Base-by-base conservation (phyloP, 1,284 basidiomycete species). In the Phellinidium pouzarii region DNA sequence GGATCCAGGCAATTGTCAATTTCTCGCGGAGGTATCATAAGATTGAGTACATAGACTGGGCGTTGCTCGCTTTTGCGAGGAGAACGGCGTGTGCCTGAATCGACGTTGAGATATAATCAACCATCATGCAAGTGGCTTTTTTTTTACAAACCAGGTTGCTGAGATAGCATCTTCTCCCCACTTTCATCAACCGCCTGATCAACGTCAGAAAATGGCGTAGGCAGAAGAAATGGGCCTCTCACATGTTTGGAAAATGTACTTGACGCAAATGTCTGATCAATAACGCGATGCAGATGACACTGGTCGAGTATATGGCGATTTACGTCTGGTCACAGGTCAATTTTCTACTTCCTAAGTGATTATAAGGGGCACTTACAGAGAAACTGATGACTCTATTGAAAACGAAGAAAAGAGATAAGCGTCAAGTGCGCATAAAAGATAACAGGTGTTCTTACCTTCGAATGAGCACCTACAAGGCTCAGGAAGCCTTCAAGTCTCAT, bases 1-100 rank as follows among this genome's bases (percentile, higher is more conserved):
- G 91, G 90, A 58, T 90, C 88, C 22, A 92, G 64, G 54, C 79
- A 80, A 54, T 87, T 86, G 62, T 94, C 91, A 9, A 94, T 72
- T 26, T 82, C 71, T 17, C 71, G 67, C 1, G 79, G 68, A 38
- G 89, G 79, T 9, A 93, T 66, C 2, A 70, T 74, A 48, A 95
- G 62, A 62, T 87, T 84, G 26, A 96, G 71, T 25, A 92, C 85
- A 64, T 91, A 95, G 50, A 91, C 77, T 1, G 91, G 83, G 61
- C 78, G 79, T 64, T 81, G 82, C 62, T 91, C 89, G 17, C 71
- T 63, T 67, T 91, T 90, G 29, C 81, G 77, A 23, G 89, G 85
- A 22, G 90, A 87, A 20, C 84, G 75, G 47, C 86, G 79, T 26
- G 65, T 59, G 49, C 68, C 82, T 86, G 19, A 55, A 59, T 46